Evolutionary conservation across 2,329 filamentous ascomycete genomes (phyloP).

Genomic region (Pseudohalonectria lignicola): DNA sequence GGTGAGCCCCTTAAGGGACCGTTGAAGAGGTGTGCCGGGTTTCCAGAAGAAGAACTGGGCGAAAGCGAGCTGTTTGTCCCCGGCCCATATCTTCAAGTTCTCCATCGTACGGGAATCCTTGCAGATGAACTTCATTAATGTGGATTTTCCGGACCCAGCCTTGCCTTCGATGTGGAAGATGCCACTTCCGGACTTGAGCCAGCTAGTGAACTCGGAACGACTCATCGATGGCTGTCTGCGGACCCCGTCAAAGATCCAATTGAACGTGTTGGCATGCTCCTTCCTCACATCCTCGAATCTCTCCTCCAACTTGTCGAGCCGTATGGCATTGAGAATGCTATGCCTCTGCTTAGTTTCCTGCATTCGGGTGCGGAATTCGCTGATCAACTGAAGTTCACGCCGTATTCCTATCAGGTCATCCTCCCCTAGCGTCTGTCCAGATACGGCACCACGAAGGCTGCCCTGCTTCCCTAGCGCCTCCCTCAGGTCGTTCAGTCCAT

Average conservation of each 20-base stretch:
- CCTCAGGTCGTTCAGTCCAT: background rate
- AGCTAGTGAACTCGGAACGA: background rate
- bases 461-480: too few relatives aligned
- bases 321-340: background rate
- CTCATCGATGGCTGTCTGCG: background rate
- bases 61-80: background rate
- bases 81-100: background rate
- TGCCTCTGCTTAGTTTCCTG: background rate
- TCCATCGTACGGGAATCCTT: background rate
- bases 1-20: background rate
- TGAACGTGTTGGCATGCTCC: background rate
- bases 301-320: background rate
- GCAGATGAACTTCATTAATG: background rate
- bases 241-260: background rate
- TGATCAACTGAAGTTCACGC: background rate
- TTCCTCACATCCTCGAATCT: background rate
- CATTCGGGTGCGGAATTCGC: too few relatives aligned
- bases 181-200: background rate
- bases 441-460: too few relatives aligned
- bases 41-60: background rate
- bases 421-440: background rate
- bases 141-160: background rate
- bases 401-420: background rate
- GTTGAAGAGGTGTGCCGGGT: background rate
- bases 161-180: background rate